These are phyloP conservation scores for Entophlyctis luteolus DNA, from an alignment of 192 early-diverging fungal species.

Conservation along the genomic window DNA sequence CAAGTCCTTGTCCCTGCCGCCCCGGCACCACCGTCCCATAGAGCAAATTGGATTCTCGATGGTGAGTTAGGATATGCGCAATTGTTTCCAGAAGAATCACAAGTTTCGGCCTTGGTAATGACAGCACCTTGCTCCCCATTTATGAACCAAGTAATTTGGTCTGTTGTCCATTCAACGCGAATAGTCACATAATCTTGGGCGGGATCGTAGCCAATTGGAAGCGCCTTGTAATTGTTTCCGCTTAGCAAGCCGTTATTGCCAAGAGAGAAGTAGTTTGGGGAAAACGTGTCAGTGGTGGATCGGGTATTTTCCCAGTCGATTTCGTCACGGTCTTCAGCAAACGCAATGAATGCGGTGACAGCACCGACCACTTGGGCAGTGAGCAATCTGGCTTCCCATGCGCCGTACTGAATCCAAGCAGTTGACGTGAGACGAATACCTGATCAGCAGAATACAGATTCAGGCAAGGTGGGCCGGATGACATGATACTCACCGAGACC, in stretches of 20 bases:
- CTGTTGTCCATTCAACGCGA: conserved; percentile 21
- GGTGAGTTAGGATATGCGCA: conserved; percentile 32
- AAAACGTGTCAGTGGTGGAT: neutral
- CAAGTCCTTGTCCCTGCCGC: conserved; percentile 27
- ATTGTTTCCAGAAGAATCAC: conserved; percentile 18
- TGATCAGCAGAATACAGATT: conserved; percentile 4
- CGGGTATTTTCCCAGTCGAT: conserved; percentile 49
- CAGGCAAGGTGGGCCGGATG: too few species aligned
- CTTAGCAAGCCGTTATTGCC: neutral
- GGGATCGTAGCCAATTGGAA: neutral
- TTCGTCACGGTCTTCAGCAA: conserved; percentile 40
- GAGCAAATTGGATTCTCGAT: conserved; percentile 37
- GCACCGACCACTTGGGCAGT: conserved; percentile 11
- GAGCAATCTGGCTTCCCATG: conserved; percentile 18
- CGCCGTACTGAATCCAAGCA: conserved; percentile 34
- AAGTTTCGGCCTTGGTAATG: neutral
- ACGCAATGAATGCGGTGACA: conserved; percentile 43
- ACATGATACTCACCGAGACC: neutral
- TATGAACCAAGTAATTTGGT: conserved; percentile 29
- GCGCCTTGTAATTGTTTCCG: conserved; percentile 1
- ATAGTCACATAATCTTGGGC: neutral
- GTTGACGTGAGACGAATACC: conserved; percentile 31
- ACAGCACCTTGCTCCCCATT: conserved; percentile 17
- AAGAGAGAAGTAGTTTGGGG: conserved; percentile 42
- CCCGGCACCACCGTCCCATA: conserved; percentile 34